Evolutionary conservation across 2,329 filamentous ascomycete species (phyloP).

Genomic region (Fusarium sp.): DNA sequence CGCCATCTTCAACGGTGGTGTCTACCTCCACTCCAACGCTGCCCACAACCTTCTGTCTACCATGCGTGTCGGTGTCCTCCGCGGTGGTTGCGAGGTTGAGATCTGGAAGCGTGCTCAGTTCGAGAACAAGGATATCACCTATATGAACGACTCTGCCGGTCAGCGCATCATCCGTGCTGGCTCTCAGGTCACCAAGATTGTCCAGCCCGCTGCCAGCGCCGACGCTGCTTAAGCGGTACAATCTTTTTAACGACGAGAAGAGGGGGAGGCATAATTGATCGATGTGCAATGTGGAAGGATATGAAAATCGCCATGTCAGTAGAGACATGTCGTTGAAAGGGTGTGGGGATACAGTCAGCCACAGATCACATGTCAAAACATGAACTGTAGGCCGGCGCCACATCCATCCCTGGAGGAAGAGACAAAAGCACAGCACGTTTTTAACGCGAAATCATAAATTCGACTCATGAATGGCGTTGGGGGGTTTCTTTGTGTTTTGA

Average conservation of each 20-base stretch:
- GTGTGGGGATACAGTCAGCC: slow-evolving; percentile 30
- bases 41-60: slow-evolving; percentile 90
- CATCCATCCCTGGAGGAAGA: slow-evolving; percentile 7
- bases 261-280: slow-evolving; percentile 35
- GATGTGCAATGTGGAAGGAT: slow-evolving; percentile 25
- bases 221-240: slow-evolving; percentile 74
- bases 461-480: slow-evolving; percentile 46
- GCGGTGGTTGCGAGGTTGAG: slow-evolving; percentile 88
- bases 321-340: slow-evolving; percentile 30
- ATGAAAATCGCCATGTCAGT: slow-evolving; percentile 17
- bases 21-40: slow-evolving; percentile 90
- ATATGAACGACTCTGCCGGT: slow-evolving; percentile 83
- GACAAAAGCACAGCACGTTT: slow-evolving; percentile 30
- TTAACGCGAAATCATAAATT: slow-evolving; percentile 40
- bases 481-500: slow-evolving; percentile 38
- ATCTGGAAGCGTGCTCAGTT: slow-evolving; percentile 91
- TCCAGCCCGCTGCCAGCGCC: slow-evolving; percentile 82
- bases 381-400: slow-evolving; percentile 4
- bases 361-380: slow-evolving; percentile 38
- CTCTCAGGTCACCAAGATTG: slow-evolving; percentile 84
- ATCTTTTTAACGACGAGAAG: slow-evolving; percentile 27
- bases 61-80: slow-evolving; percentile 88
- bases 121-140: slow-evolving; percentile 84
- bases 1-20: slow-evolving; percentile 91
- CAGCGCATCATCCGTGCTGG: slow-evolving; percentile 88